Conservation (phyloP, 1,284 basidiomycete species). For the Trichosporon coremiiforme region DNA sequence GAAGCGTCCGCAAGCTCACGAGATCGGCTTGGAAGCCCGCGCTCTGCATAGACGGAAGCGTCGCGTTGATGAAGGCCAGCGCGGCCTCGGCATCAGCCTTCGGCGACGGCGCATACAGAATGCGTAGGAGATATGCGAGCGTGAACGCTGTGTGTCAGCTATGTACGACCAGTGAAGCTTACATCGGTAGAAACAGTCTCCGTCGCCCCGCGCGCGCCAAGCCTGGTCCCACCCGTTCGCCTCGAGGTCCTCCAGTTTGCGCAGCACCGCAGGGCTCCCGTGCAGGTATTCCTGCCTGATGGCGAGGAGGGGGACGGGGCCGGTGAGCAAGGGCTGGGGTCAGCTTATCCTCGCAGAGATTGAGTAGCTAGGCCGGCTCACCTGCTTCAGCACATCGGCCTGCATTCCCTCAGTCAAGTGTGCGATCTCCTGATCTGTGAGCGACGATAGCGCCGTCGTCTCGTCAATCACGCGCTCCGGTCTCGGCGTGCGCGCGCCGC, state of each 20-base stretch:
- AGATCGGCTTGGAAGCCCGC: conserved; percentile 70
- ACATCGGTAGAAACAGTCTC: conserved; percentile 80
- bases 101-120: conserved; percentile 60
- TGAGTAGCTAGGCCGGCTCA: no score
- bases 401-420: conserved; percentile 52
- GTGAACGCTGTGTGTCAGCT: conserved; percentile 62
- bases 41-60: conserved; percentile 62
- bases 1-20: not conserved
- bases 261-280: conserved; percentile 62
- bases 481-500: not conserved
- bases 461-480: conserved; percentile 51
- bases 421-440: conserved; percentile 56
- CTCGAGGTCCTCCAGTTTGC: conserved; percentile 67
- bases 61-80: conserved; percentile 62
- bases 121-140: conserved; percentile 66
- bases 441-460: conserved; percentile 51
- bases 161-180: conserved; percentile 36
- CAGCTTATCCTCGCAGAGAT: no score
- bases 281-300: conserved; percentile 65
- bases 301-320: conserved; percentile 51
- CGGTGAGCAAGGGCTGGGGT: conserved; percentile 53
- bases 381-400: conserved; percentile 42
- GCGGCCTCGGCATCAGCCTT: conserved; percentile 62
- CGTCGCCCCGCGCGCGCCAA: conserved; percentile 69
- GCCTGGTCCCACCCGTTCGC: conserved; percentile 65